Conservation (phyloP, 148 eudicot species). For the Silene conica region DNA sequence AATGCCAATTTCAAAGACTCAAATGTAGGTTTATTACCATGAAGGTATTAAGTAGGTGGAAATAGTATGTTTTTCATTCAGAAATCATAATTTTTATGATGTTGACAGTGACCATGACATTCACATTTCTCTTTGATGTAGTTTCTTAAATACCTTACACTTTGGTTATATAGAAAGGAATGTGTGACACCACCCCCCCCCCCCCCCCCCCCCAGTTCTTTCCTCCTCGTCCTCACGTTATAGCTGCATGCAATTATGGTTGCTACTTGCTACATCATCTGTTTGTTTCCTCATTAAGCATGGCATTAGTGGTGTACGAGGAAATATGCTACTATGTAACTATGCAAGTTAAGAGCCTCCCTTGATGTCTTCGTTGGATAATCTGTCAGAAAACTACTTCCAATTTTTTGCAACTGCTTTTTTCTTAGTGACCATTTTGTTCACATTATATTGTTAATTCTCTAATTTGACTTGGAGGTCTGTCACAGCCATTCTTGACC, state of each 20-base stretch:
- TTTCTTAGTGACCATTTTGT: not conserved
- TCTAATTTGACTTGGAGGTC: not conserved
- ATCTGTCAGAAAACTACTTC: not conserved
- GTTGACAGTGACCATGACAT: not conserved
- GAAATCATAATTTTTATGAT: not conserved
- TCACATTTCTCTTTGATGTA: not conserved
- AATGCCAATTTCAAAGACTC: not conserved
- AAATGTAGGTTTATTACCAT: not conserved
- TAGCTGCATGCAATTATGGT: not conserved
- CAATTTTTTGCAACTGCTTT: not conserved
- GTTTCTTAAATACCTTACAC: not conserved
- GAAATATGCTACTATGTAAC: not conserved
- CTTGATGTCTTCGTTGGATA: too few species aligned
- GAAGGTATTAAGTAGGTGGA: not conserved
- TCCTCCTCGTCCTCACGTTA: not conserved
- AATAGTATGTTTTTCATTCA: not conserved
- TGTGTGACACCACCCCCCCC: too few species aligned
- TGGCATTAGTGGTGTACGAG: not conserved
- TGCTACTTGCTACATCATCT: not conserved
- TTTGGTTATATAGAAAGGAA: not conserved
- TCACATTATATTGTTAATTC: not conserved
- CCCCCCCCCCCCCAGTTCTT: too few species aligned
- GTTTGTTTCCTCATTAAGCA: not conserved
- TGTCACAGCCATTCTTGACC: not conserved
- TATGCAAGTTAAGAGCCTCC: not conserved